Evolutionary conservation across 306 rosid species (phyloP).

Genomic region (Quercus berberidifolia): DNA sequence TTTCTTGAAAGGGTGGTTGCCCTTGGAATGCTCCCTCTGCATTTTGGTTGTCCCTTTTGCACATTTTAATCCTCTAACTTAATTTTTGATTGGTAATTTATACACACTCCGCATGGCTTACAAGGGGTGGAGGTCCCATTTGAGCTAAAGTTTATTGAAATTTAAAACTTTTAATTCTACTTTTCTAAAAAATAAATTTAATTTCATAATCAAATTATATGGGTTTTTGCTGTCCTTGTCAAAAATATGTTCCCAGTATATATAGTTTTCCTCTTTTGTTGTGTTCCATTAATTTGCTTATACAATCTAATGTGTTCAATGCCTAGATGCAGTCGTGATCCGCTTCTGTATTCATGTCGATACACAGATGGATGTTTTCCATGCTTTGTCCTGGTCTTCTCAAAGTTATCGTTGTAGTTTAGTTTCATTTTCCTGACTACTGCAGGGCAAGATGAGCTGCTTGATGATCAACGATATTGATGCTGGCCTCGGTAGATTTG

Average conservation of each 20-base stretch:
- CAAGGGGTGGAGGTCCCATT: too few relatives aligned
- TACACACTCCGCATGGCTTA: too few relatives aligned
- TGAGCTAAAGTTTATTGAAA: too few relatives aligned
- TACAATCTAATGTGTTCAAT: neutral
- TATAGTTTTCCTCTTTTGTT: neutral
- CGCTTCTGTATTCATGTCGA: neutral
- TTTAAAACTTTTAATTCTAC: neutral
- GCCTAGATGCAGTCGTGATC: neutral
- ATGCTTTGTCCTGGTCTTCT: neutral
- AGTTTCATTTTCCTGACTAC: slow-evolving; percentile 20
- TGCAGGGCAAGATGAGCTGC: slow-evolving; percentile 95
- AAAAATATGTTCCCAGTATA: neutral
- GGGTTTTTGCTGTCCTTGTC: neutral
- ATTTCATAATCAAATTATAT: neutral
- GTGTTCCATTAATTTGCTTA: neutral
- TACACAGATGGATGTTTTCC: neutral
- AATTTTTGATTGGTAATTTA: neutral
- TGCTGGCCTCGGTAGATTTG: slow-evolving; percentile 97
- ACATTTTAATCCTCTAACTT: neutral
- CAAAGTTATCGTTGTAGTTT: neutral
- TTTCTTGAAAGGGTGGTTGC: neutral
- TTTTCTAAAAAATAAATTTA: neutral
- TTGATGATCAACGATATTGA: slow-evolving; percentile 96
- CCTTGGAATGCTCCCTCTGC: neutral
- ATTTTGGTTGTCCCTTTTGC: neutral